Base-by-base conservation (phyloP, 2,329 filamentous ascomycete genomes). In the Aspergillus tamarii region DNA sequence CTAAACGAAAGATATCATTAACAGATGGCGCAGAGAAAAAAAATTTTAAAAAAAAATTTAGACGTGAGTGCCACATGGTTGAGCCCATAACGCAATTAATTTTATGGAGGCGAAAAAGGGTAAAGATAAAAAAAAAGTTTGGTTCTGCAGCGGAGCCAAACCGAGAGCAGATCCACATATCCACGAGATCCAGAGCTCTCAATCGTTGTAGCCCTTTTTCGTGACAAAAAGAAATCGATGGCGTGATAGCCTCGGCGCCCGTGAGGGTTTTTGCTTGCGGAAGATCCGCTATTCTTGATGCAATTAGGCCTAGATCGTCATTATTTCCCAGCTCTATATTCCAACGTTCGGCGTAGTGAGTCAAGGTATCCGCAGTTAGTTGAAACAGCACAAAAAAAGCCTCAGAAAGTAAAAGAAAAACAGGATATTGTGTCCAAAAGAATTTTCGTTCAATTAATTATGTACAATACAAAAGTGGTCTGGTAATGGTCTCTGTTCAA, bases 211-310 rank as follows among this genome's bases (percentile, higher is more conserved):
- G 10, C 19, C 2, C 10, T 46, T 54, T 53, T 39, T 57, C 53
- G 64, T 73, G 71, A 74, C 70, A 73, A 69, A 73, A 63, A 19
- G 61, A 72, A 73, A 72, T 50, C 58, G 58, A 73, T 70, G 69
- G 72, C 72, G 72, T 70, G 48, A 19, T 52, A 32, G 28, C 4
- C 32, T 30, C 36, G 19, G 11, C 30, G 41, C 28, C 23, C n/a
- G 53, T 57, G 19, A 57, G 28, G 26, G 9, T 46, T 61, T 56
- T 28, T 48, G 30, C 26, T 52, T 32, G 14, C 26, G 23, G 23
- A 50, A 50, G 52, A n/a, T 54, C 52, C 30, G 52, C 52, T 36
- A 21, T 36, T n/a, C 30, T 54, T 21, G 32, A 54, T 36, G 52
- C 21, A 55, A 55, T 55, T 39, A 23, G 52, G 52, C 52, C 52